Evolutionary conservation across 805 yeast genomes (phyloP), one percentile per base, ranked within the genome.

Genomic region (Diddensiella santjacobensis): DNA sequence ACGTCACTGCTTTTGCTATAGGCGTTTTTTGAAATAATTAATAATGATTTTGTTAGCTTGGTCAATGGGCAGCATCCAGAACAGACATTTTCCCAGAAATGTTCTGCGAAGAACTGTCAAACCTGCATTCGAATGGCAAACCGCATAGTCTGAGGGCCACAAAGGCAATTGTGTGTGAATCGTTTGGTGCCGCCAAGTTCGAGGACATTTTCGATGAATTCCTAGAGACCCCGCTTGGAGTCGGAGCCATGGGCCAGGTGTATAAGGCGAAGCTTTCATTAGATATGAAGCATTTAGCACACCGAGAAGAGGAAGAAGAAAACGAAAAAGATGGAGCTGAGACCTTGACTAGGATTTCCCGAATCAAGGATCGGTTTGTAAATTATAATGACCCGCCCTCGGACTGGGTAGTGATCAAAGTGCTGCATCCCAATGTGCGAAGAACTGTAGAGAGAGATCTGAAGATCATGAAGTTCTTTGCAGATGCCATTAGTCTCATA

Each of bases 51-150:
- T 35, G n/a, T 17, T 31, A 54, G 65, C 75, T 93, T 49, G 99
- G 98, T 2, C 99, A 93, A 70, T 93, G 99, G 99, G 99, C 99
- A 0, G 97, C 97, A 2, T 85, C 96, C 8, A 78, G 99, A 65
- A 87, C 95, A 0, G 99, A 93, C 67, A 84, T 93, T 29, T 91
- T 93, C 68, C 84, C 96, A 2, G 71, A 69, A 41, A 86, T 77
- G 36, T 68, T 91, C 65, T 91, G 98, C 64, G 77, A 78, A 19
- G 89, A 86, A 60, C 68, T 93, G 57, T 78, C 87, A 6, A 69
- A 76, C 20, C 69, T 93, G 47, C 99, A 93, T 65, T 86, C 96
- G 3, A 79, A 87, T 61, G 91, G 89, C 6, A 79, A 77, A 49
- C 75, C 83, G 3, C 99, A 93, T 69, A 69, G 84, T 0, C 64